phyloP scores from a whole-genome alignment of 2,329 filamentous ascomycete species.

The Fusarium verticillioides region DNA sequence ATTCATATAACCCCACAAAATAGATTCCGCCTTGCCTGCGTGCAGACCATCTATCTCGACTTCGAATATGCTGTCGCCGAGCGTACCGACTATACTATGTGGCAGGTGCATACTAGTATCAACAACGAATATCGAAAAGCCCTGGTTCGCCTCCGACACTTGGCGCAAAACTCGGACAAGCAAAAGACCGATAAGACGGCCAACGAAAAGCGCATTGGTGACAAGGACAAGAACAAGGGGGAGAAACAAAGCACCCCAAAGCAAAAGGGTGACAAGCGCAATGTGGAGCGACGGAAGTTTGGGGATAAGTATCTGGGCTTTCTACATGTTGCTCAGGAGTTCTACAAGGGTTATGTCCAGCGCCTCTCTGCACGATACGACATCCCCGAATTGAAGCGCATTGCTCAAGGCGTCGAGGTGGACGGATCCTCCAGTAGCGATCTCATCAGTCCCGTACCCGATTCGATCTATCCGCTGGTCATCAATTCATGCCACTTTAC shows the following conservation, averaged over 20 bases:
- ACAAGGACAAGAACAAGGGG: slow-evolving; percentile 31
- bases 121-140: slow-evolving; percentile 81
- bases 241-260: slow-evolving; percentile 41
- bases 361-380: slow-evolving; percentile 73
- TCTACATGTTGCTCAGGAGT: slow-evolving; percentile 86
- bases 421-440: slow-evolving; percentile 46
- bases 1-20: not conserved
- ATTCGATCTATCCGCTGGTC: slow-evolving; percentile 67
- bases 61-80: slow-evolving; percentile 72
- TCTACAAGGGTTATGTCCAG: slow-evolving; percentile 88
- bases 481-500: slow-evolving; percentile 82
- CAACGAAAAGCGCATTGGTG: slow-evolving; percentile 40
- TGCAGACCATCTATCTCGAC: slow-evolving; percentile 78
- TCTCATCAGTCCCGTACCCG: slow-evolving; percentile 56
- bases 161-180: slow-evolving; percentile 68
- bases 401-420: slow-evolving; percentile 55
- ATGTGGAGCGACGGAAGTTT: slow-evolving; percentile 77
- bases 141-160: slow-evolving; percentile 65
- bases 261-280: slow-evolving; percentile 41
- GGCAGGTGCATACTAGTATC: slow-evolving; percentile 81
- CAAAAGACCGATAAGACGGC: slow-evolving; percentile 42
- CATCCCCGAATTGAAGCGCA: slow-evolving; percentile 61
- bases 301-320: slow-evolving; percentile 86
- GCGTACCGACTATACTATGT: slow-evolving; percentile 77
- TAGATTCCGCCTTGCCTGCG: slow-evolving; percentile 77